Percentiles rank a stretch among this genome's conserved stretches.
Evolutionary conservation across 306 rosid species (phyloP).

Genomic region (Pterocarpus santalinus): DNA sequence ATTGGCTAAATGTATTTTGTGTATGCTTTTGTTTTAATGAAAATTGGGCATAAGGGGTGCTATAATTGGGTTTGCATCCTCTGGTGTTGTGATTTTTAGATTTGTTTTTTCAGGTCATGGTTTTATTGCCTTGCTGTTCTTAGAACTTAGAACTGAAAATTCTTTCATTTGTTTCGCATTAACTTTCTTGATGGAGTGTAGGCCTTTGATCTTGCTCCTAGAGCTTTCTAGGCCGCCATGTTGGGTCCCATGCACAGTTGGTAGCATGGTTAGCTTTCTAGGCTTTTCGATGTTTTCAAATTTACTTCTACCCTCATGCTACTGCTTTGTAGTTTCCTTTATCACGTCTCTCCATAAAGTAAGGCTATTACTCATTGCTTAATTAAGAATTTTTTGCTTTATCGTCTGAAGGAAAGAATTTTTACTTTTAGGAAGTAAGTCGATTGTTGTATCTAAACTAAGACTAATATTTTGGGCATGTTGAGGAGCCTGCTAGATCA

Average conservation of each 20-base stretch:
- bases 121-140: constrained; percentile 37
- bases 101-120: constrained; percentile 15
- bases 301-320: constrained; percentile 39
- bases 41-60: constrained; percentile 49
- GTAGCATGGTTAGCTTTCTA: constrained; percentile 39
- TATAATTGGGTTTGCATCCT: constrained; percentile 27
- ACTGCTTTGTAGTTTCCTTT: constrained; percentile 47
- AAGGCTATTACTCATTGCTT: constrained; percentile 24
- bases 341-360: constrained; percentile 37
- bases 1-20: constrained; percentile 30
- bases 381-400: constrained; percentile 36
- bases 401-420: constrained; percentile 27
- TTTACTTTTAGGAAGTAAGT: constrained; percentile 19
- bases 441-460: not conserved
- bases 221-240: constrained; percentile 51
- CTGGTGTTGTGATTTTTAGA: constrained; percentile 37
- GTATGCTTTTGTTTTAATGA: constrained; percentile 32
- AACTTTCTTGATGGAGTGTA: constrained; percentile 41
- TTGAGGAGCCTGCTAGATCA: constrained; percentile 29
- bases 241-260: constrained; percentile 58
- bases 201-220: constrained; percentile 52
- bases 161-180: constrained; percentile 39
- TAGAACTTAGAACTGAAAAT: constrained; percentile 2
- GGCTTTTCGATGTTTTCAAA: constrained; percentile 44
- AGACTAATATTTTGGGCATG: constrained; percentile 25